These are phyloP conservation scores for Circinella umbellata DNA, from an alignment of 371 early-diverging fungal genomes.

Conservation along the genomic window DNA sequence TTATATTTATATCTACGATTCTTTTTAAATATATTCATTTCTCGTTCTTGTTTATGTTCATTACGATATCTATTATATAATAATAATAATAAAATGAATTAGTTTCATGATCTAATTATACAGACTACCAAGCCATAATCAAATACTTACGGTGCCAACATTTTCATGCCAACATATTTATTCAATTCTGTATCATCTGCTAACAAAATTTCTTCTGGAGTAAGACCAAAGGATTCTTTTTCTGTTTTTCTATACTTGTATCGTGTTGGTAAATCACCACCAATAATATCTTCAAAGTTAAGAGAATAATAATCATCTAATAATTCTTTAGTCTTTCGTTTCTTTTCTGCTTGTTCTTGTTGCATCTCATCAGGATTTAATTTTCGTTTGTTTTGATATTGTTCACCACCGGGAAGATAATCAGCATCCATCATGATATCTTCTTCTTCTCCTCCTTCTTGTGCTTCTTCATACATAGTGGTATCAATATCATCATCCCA, in stretches of 20 bases:
- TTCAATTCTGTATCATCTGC: constrained; percentile 92
- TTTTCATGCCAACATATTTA: constrained; percentile 83
- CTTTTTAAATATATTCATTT: constrained; percentile 13
- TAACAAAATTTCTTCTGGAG: constrained; percentile 81
- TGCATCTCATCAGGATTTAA: constrained; percentile 1
- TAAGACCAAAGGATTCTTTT: constrained; percentile 76
- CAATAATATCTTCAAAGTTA: constrained; percentile 94
- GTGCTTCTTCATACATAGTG: constrained; percentile 27
- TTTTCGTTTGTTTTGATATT: constrained; percentile 42
- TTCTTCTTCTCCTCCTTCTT: constrained; percentile 50
- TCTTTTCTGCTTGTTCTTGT: constrained; percentile 7
- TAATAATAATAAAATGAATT: neutral
- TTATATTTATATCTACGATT: constrained; percentile 1
- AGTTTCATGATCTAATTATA: neutral
- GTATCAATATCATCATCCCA: constrained; percentile 83
- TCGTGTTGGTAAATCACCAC: constrained; percentile 84
- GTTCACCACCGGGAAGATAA: constrained; percentile 77
- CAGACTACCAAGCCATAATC: too few relatives aligned
- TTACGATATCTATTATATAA: constrained; percentile 20
- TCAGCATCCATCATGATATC: constrained; percentile 90
- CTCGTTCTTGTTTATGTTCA: neutral
- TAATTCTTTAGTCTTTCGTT: constrained; percentile 55
- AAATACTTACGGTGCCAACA: constrained; percentile 81
- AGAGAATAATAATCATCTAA: constrained; percentile 91
- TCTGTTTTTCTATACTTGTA: constrained; percentile 90